These are phyloP conservation scores for Diaporthe sp. DNA, from an alignment of 2,329 filamentous ascomycete genomes.

Conservation along the genomic window DNA sequence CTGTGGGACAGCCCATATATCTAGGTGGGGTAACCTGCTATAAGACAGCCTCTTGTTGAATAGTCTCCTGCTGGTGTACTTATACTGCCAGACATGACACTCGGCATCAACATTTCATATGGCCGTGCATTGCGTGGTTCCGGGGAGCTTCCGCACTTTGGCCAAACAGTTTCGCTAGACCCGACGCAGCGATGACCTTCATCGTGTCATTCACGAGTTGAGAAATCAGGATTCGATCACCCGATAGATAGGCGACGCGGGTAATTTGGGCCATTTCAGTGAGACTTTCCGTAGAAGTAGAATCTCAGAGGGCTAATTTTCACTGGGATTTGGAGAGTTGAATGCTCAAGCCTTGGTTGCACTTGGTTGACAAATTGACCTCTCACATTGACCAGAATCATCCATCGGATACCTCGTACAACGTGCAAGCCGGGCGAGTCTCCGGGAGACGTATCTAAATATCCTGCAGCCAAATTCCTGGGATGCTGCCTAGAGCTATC, in stretches of 20 bases:
- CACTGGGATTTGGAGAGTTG: too few relatives aligned
- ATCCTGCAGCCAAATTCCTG: neutral
- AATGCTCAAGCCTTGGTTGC: neutral
- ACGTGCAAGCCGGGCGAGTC: neutral
- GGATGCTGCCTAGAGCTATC: constrained; percentile 7
- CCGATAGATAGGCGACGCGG: too few relatives aligned
- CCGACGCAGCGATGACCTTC: neutral
- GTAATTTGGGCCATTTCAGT: neutral
- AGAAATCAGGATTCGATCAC: neutral
- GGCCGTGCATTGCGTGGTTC: neutral
- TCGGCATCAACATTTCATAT: neutral
- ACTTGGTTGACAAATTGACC: neutral
- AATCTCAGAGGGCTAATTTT: neutral
- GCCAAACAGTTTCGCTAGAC: neutral
- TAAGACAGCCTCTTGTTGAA: too few relatives aligned
- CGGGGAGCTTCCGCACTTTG: neutral
- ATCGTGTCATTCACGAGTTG: neutral
- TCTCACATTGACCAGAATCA: neutral
- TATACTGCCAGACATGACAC: neutral
- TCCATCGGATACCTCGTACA: neutral
- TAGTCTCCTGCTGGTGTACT: neutral
- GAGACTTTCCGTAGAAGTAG: neutral
- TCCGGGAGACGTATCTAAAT: neutral
- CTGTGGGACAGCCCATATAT: too few relatives aligned
- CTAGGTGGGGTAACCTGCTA: too few relatives aligned